phyloP scores from a whole-genome alignment of 2,329 filamentous ascomycete genomes.

The Phaeosphaeria sp. region DNA sequence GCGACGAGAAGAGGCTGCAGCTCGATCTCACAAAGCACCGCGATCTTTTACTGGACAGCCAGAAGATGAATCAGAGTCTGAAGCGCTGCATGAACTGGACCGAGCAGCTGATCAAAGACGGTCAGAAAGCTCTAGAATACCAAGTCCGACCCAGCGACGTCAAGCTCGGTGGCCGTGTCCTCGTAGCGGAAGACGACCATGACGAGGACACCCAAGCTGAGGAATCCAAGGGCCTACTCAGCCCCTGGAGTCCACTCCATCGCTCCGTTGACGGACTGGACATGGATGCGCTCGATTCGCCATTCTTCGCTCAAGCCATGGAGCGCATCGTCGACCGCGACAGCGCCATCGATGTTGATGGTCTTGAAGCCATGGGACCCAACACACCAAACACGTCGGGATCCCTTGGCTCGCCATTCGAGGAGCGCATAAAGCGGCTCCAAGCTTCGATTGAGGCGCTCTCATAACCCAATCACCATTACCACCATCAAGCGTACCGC shows the following conservation, averaged over 20 bases:
- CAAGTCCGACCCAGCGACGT: slow-evolving; percentile 80
- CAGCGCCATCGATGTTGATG: slow-evolving; percentile 46
- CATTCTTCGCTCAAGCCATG: slow-evolving; percentile 17
- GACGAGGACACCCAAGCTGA: slow-evolving; percentile 26
- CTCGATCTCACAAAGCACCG: slow-evolving; percentile 88
- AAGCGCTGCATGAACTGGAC: slow-evolving; percentile 89
- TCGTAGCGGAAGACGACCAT: slow-evolving; percentile 70
- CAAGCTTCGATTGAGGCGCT: slow-evolving; percentile 26
- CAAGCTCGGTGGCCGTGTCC: slow-evolving; percentile 79
- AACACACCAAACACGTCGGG: slow-evolving; percentile 22
- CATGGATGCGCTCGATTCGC: slow-evolving; percentile 25
- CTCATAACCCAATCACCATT: background rate
- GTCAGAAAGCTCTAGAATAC: slow-evolving; percentile 85
- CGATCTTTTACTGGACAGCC: slow-evolving; percentile 84
- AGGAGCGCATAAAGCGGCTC: slow-evolving; percentile 32
- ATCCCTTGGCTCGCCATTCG: slow-evolving; percentile 37
- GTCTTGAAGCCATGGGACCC: slow-evolving; percentile 26
- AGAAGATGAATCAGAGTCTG: slow-evolving; percentile 94
- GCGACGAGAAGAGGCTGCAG: slow-evolving; percentile 83
- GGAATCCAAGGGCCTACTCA: slow-evolving; percentile 41
- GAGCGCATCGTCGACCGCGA: slow-evolving; percentile 45
- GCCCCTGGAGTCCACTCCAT: slow-evolving; percentile 45
- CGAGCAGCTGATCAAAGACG: slow-evolving; percentile 88
- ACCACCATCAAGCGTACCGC: background rate
- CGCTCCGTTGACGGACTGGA: slow-evolving; percentile 26